Evolutionary conservation across 2,329 filamentous ascomycete species (phyloP), one percentile per base, ranked within the genome.

Genomic region (Xylogone sp.): DNA sequence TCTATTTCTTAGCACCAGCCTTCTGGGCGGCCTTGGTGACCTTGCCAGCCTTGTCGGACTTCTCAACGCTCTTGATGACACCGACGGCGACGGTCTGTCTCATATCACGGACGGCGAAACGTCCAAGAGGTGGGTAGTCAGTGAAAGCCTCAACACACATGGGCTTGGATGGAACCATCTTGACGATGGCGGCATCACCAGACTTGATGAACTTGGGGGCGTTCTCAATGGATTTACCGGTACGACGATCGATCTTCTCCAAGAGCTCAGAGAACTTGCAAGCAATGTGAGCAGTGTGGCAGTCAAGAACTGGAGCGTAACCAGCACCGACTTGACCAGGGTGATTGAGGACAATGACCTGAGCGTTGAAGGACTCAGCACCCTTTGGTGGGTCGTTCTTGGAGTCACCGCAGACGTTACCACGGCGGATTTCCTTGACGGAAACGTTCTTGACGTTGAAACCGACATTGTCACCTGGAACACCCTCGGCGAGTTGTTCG

Each of bases 361-460:
- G 94, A 74, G 94, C 94, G 77, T 90, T 95, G 91, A 99, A 99
- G 71, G 88, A 92, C 70, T 93, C 91, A 71, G 84, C 85, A 71
- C 83, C 94, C 74, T 79, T 74, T 63, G 94, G 90, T 69, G 94
- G 94, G 82, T 99, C 94, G 84, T 96, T 95, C 92, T 99, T 99
- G 86, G 90, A 93, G 90, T 99, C 94, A 90, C 91, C 90, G 71
- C 89, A 89, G 69, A 99, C 94, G 87, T 99, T 97, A 74, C 94
- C 94, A 96, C 94, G 94, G 80, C 94, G 94, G 74, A 99, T 96
- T 77, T 99, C 94, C 92, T 99, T 99, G 82, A 99, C 94, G 78
- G 94, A 97, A 71, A 99, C 94, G 94, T 99, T 99, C 92, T 99
- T 99, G 82, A 99, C 93, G 90, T 99, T 99, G 92, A 99, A 99